Conservation (phyloP, 2,329 filamentous ascomycete species). For the Thielaviopsis euricoi region DNA sequence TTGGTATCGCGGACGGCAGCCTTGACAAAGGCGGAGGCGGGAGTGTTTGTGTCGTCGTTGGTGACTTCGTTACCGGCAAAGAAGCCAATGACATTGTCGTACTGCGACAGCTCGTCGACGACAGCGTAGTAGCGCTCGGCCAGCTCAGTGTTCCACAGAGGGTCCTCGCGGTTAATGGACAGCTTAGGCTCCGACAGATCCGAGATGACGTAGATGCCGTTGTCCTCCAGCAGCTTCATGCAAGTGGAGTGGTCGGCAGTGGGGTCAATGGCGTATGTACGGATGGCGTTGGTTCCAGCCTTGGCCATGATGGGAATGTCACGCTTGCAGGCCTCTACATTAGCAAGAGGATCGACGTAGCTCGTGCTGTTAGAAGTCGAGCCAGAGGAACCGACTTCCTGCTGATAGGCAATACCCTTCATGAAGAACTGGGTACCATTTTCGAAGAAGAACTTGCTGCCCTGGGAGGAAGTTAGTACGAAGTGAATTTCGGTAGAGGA, state of each 20-base stretch:
- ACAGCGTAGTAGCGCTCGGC: slow-evolving; percentile 71
- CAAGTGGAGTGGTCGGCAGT: slow-evolving; percentile 61
- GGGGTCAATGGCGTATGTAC: slow-evolving; percentile 86
- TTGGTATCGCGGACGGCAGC: slow-evolving; percentile 94
- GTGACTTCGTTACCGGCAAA: slow-evolving; percentile 97
- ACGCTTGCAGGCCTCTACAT: slow-evolving; percentile 55
- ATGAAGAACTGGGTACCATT: slow-evolving; percentile 58
- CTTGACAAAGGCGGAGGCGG: slow-evolving; percentile 88
- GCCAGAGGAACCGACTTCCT: slow-evolving; percentile 48
- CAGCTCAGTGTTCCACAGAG: slow-evolving; percentile 63
- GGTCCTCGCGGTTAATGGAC: slow-evolving; percentile 73
- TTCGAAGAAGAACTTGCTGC: slow-evolving; percentile 80
- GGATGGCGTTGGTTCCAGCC: slow-evolving; percentile 80
- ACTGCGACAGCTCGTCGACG: slow-evolving; percentile 63
- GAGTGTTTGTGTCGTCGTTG: slow-evolving; percentile 76
- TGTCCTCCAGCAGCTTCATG: slow-evolving; percentile 67
- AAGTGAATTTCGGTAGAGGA: no score
- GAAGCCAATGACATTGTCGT: slow-evolving; percentile 89
- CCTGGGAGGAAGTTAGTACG: slow-evolving; percentile 25
- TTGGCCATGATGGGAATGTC: slow-evolving; percentile 69
- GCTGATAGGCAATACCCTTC: slow-evolving; percentile 89
- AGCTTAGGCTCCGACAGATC: slow-evolving; percentile 67
- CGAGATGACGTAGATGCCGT: slow-evolving; percentile 88
- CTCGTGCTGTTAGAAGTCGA: slow-evolving; percentile 26
- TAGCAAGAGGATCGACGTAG: slow-evolving; percentile 72